A percentile compares a stretch with the other conserved stretches of the same genome.
Evolutionary conservation across 306 rosid species (phyloP).

Genomic region (Lotus japonicus): DNA sequence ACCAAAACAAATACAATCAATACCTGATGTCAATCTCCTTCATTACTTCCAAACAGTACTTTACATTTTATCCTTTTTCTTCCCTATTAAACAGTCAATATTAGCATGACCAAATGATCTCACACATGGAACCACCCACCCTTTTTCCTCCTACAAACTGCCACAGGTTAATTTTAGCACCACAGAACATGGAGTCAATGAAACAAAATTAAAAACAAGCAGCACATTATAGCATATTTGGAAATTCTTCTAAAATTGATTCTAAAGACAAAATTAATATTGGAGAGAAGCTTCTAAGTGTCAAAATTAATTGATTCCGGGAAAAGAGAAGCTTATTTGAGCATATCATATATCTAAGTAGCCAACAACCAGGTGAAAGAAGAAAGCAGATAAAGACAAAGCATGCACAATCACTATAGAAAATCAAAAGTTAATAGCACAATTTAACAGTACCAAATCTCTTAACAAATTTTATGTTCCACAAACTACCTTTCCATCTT

Average conservation of each 20-base stretch:
- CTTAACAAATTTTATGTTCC: conserved; percentile 17
- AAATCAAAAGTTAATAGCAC: conserved; percentile 17
- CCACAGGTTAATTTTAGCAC: background rate
- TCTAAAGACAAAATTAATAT: no score
- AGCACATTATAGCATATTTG: background rate
- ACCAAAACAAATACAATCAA: background rate
- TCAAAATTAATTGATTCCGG: no score
- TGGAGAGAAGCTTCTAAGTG: no score
- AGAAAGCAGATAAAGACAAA: conserved; percentile 28
- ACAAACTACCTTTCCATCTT: conserved; percentile 25
- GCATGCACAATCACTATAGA: background rate
- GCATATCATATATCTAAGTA: background rate
- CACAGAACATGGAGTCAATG: background rate
- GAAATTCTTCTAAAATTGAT: no score
- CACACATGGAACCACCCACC: background rate
- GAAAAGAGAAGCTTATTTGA: no score
- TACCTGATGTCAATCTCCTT: background rate
- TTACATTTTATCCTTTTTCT: background rate
- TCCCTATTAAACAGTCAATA: conserved; percentile 12
- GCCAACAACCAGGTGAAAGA: background rate
- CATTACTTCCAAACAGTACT: background rate
- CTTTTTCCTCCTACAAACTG: background rate
- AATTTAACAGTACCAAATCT: conserved; percentile 10
- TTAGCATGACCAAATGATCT: conserved; percentile 7
- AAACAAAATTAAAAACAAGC: conserved; percentile 1